These are phyloP conservation scores for Talaromyces marneffei DNA, from an alignment of 2,329 filamentous ascomycete species.

Conservation along the genomic window DNA sequence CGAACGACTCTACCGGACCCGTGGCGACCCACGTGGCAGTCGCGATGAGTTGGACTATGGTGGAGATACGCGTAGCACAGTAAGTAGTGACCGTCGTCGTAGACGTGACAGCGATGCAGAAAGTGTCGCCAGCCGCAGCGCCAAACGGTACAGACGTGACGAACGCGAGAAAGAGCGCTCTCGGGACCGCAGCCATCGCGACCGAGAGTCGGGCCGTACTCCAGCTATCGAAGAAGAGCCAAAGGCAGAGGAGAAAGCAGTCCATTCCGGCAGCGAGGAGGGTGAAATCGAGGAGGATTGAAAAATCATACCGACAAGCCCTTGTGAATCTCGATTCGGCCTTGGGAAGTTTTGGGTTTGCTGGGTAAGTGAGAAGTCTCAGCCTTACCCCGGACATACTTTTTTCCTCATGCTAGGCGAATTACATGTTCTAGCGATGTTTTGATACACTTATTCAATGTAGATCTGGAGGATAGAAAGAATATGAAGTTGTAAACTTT, in stretches of 20 bases:
- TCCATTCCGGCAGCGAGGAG: conserved; percentile 89
- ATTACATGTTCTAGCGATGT: background rate
- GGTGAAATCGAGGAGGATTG: conserved; percentile 87
- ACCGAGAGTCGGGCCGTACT: conserved; percentile 44
- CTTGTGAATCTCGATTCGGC: background rate
- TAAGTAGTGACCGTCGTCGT: conserved; percentile 64
- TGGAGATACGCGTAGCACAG: conserved; percentile 55
- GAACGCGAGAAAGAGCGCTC: conserved; percentile 35
- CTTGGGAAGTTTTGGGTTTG: conserved; percentile 1
- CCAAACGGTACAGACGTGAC: conserved; percentile 52
- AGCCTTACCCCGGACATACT: conserved; percentile 2
- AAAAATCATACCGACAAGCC: background rate
- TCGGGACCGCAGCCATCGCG: conserved; percentile 35
- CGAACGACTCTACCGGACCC: conserved; percentile 74
- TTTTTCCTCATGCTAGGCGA: background rate
- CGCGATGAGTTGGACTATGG: conserved; percentile 90
- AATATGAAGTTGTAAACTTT: background rate
- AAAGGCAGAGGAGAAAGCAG: conserved; percentile 43
- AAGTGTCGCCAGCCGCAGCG: conserved; percentile 51
- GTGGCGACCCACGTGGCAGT: conserved; percentile 72
- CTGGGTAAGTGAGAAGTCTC: conserved; percentile 9
- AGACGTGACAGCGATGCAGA: conserved; percentile 73
- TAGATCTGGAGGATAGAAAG: background rate
- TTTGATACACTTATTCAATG: background rate
- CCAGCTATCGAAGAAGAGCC: conserved; percentile 25